Conservation (phyloP, 768 basidiomycete genomes). For the Dictyophora rubrovolvata region DNA sequence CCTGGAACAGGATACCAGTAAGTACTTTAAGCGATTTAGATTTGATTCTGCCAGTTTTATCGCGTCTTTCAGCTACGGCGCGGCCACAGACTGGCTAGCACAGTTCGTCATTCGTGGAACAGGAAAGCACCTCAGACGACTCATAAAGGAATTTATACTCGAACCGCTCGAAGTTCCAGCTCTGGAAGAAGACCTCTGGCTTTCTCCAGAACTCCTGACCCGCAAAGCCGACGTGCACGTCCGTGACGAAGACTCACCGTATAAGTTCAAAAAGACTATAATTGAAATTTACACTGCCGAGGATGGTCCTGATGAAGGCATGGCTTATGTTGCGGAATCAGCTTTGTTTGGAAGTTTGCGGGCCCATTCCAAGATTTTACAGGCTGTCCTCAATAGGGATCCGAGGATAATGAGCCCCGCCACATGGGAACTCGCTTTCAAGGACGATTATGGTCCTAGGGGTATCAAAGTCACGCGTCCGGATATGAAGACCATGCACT, state of each 20-base stretch:
- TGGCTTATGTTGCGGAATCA: not conserved
- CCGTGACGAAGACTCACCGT: not conserved
- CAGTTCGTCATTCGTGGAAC: not conserved
- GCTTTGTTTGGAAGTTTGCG: not conserved
- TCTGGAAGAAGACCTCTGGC: not conserved
- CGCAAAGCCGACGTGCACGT: not conserved
- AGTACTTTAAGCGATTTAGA: not conserved
- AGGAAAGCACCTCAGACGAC: not conserved
- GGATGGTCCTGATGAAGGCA: not conserved
- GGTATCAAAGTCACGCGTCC: not conserved
- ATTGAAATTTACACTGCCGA: not conserved
- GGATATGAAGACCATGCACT: not conserved
- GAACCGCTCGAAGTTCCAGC: not conserved
- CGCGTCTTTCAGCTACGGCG: not conserved
- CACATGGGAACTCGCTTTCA: not conserved
- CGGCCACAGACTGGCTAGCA: not conserved
- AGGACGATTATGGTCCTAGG: not conserved
- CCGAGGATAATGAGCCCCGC: not conserved
- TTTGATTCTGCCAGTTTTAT: not conserved
- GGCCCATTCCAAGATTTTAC: not conserved
- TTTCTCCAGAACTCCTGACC: not conserved
- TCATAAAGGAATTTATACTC: not conserved
- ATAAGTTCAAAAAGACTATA: not conserved
- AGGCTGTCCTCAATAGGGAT: not conserved
- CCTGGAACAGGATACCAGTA: conserved; percentile 1